A percentile compares a stretch with the other conserved stretches of the same genome.
These are phyloP conservation scores for Geotrichum macrosporum DNA, from an alignment of 1,139 yeast genomes.

Conservation along the genomic window DNA sequence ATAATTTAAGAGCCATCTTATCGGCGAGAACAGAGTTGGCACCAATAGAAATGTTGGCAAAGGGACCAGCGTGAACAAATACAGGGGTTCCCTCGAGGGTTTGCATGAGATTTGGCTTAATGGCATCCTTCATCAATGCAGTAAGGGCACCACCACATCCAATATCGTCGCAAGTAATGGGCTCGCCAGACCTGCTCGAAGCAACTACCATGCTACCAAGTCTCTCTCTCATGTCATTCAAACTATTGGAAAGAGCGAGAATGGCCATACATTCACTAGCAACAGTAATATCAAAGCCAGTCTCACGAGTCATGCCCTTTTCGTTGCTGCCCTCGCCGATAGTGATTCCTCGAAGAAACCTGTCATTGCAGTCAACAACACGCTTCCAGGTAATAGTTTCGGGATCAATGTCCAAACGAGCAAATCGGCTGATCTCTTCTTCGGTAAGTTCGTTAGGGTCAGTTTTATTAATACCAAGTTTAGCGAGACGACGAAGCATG, in stretches of 20 bases:
- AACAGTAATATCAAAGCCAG: slow-evolving; percentile 95
- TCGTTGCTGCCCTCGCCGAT: slow-evolving; percentile 94
- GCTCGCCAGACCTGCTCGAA: slow-evolving; percentile 73
- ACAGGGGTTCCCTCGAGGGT: slow-evolving; percentile 98
- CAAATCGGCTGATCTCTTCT: slow-evolving; percentile 73
- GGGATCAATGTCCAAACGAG: slow-evolving; percentile 87
- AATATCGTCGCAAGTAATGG: slow-evolving; percentile 91
- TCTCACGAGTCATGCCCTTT: slow-evolving; percentile 79
- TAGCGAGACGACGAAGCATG: slow-evolving; percentile 71
- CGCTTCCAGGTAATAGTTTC: slow-evolving; percentile 94
- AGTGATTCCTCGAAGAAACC: slow-evolving; percentile 87
- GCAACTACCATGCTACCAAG: slow-evolving; percentile 91
- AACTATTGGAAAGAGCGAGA: slow-evolving; percentile 78
- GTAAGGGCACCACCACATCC: slow-evolving; percentile 98
- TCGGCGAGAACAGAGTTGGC: slow-evolving; percentile 95
- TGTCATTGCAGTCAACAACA: slow-evolving; percentile 93
- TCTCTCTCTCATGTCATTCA: slow-evolving; percentile 83
- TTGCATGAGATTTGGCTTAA: slow-evolving; percentile 97
- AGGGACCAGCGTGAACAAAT: slow-evolving; percentile 97
- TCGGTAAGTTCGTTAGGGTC: slow-evolving; percentile 77
- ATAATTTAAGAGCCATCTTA: slow-evolving; percentile 88
- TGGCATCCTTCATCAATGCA: slow-evolving; percentile 92
- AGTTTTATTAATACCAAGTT: slow-evolving; percentile 75
- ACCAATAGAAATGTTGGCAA: slow-evolving; percentile 96
- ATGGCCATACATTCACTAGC: slow-evolving; percentile 99